A percentile compares a stretch with the other conserved stretches of the same genome.
phyloP scores from a whole-genome alignment of 768 basidiomycete genomes.

The Suillus clintonianus region DNA sequence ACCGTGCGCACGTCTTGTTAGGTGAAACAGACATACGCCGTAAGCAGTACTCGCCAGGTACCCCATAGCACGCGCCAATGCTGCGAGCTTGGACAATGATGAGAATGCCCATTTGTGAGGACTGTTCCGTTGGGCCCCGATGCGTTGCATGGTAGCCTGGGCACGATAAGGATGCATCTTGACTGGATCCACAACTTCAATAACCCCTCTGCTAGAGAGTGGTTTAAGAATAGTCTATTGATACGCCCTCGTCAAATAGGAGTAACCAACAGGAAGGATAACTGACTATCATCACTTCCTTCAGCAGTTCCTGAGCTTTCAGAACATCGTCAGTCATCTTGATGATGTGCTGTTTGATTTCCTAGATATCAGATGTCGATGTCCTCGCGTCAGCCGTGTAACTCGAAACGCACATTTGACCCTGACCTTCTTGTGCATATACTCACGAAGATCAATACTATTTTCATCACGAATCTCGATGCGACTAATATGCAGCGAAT shows the following conservation, averaged over 20 bases:
- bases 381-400: not conserved
- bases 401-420: constrained; percentile 3
- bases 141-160: constrained; percentile 42
- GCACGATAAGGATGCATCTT: constrained; percentile 67
- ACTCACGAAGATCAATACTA: constrained; percentile 82
- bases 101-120: constrained; percentile 49
- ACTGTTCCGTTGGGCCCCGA: constrained; percentile 37
- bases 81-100: constrained; percentile 51
- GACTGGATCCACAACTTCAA: constrained; percentile 57
- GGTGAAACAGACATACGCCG: not conserved
- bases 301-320: constrained; percentile 67
- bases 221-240: constrained; percentile 37
- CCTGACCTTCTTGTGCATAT: constrained; percentile 83
- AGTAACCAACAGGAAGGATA: constrained; percentile 2
- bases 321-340: constrained; percentile 67
- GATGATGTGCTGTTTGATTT: constrained; percentile 77
- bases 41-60: constrained; percentile 65
- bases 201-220: constrained; percentile 38
- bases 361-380: constrained; percentile 39
- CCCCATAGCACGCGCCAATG: constrained; percentile 80
- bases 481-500: constrained; percentile 89
- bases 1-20: not conserved
- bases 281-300: constrained; percentile 73
- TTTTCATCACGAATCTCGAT: constrained; percentile 94
- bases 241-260: constrained; percentile 5